Evolutionary conservation across 1,139 yeast genomes (phyloP), one percentile per base, ranked within the genome.

Genomic region (Debaryomycetaceae sp.): DNA sequence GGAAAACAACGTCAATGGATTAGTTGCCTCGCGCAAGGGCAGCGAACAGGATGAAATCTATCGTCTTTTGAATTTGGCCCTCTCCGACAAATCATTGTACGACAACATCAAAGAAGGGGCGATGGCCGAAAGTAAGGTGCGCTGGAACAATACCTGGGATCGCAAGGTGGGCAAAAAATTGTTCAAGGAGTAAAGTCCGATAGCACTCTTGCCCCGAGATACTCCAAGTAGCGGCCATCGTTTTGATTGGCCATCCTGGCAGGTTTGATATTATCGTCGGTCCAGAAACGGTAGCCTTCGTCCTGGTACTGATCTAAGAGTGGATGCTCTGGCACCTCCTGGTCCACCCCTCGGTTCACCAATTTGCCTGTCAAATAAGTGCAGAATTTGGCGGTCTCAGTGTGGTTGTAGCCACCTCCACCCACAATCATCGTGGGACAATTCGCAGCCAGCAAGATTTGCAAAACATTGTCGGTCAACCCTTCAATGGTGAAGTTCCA

Each of bases 61-160:
- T 32, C 63, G 67, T 16, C 61, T 76, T 4, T 50, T 88, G 5
- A 45, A 51, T 4, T 50, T 57, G 17, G 56, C 72, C 2, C 65
- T 84, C 38, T 58, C 67, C 4, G 66, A 73, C 37, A 54, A 58
- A 1, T 36, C 43, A 1, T 31, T 52, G 2, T 46, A 60, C 16
- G 44, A 45, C 4, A 61, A 43, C 2, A 50, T 89, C 28, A 78
- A 72, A 42, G 41, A 48, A 5, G 96, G 96, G 6, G 97, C 96
- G 0, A 23, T 78, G 36, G 38, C 49, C 14, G 95, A 89, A 51
- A 75, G 94, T 32, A 42, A 62, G 26, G 52, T 58, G 20, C 69
- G 85, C 35, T 91, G 97, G 97, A 75, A 77, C 28, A 61, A 68
- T 13, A 83, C 82, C 47, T 91, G 98, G 98, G 49, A 52, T 17